A percentile compares a stretch with the other conserved stretches of the same genome.
These are phyloP conservation scores for Xanthoparmelia taractica DNA, from an alignment of 495 filamentous ascomycete species.

Conservation along the genomic window DNA sequence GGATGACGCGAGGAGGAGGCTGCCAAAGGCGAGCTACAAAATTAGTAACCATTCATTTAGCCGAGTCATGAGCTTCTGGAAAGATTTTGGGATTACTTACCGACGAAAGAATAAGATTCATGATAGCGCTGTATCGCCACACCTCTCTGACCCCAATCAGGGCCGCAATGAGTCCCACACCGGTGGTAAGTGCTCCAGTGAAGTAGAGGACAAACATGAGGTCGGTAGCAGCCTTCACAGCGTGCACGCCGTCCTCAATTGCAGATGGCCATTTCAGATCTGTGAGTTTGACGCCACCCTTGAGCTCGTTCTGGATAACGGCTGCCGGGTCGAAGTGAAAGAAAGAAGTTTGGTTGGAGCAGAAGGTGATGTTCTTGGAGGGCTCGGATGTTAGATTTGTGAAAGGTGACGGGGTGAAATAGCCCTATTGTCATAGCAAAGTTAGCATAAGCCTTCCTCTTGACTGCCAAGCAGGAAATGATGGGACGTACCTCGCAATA, in stretches of 20 bases:
- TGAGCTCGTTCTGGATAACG: slow-evolving; percentile 47
- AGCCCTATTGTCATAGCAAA: slow-evolving; percentile 36
- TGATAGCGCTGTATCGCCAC: slow-evolving; percentile 33
- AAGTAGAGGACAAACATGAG: slow-evolving; percentile 59
- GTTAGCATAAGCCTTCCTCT: neutral
- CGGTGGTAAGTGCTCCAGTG: slow-evolving; percentile 51
- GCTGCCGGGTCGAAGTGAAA: slow-evolving; percentile 53
- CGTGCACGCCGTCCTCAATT: slow-evolving; percentile 53
- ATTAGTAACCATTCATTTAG: neutral
- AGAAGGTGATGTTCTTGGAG: slow-evolving; percentile 50
- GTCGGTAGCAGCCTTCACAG: slow-evolving; percentile 38
- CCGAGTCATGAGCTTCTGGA: neutral
- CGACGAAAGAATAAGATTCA: slow-evolving; percentile 39
- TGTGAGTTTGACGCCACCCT: slow-evolving; percentile 44
- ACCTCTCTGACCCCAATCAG: slow-evolving; percentile 36
- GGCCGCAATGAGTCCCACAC: slow-evolving; percentile 46
- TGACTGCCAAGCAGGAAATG: neutral
- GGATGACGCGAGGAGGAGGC: slow-evolving; percentile 52
- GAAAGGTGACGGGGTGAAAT: slow-evolving; percentile 44
- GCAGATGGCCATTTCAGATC: slow-evolving; percentile 55
- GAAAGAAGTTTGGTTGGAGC: slow-evolving; percentile 50
- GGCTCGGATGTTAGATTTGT: slow-evolving; percentile 36
- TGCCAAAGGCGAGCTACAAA: slow-evolving; percentile 39
- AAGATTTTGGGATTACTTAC: slow-evolving; percentile 27
- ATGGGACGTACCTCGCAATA: slow-evolving; percentile 44